phyloP scores from a whole-genome alignment of 2,329 filamentous ascomycete genomes.

The Nemania serpens region DNA sequence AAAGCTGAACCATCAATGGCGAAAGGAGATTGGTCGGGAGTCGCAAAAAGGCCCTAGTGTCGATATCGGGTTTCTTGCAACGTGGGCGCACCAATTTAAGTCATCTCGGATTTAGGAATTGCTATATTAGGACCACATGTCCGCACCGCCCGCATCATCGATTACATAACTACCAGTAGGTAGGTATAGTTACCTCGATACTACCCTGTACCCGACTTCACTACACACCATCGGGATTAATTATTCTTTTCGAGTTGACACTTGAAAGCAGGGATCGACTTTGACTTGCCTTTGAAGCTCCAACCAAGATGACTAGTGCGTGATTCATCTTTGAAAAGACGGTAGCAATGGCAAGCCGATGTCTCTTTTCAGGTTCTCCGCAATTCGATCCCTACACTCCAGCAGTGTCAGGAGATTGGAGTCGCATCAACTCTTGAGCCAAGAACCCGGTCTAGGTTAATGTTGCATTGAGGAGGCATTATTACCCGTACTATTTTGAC shows the following conservation, averaged over 20 bases:
- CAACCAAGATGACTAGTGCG: constrained; percentile 7
- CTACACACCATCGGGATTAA: no score
- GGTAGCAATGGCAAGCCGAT: constrained; percentile 7
- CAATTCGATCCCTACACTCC: constrained; percentile 14
- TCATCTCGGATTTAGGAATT: constrained; percentile 18
- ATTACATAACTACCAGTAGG: neutral
- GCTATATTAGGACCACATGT: constrained; percentile 7
- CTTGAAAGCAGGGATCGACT: no score
- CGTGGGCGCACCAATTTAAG: neutral
- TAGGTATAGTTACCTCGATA: neutral
- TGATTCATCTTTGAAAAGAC: constrained; percentile 8
- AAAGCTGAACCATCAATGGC: neutral
- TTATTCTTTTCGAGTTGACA: no score
- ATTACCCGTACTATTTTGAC: neutral
- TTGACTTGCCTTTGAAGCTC: neutral
- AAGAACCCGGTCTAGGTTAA: constrained; percentile 10
- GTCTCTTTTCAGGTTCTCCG: neutral
- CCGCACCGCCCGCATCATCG: neutral
- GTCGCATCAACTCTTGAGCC: constrained; percentile 14
- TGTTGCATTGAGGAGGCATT: constrained; percentile 13
- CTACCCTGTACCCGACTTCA: no score
- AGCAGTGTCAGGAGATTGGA: neutral
- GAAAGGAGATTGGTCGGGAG: neutral
- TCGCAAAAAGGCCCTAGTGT: no score
- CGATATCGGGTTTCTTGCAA: neutral